A percentile compares a stretch with the other conserved stretches of the same genome.
Conservation (phyloP, 441 rosid species). For the Croton setiger region DNA sequence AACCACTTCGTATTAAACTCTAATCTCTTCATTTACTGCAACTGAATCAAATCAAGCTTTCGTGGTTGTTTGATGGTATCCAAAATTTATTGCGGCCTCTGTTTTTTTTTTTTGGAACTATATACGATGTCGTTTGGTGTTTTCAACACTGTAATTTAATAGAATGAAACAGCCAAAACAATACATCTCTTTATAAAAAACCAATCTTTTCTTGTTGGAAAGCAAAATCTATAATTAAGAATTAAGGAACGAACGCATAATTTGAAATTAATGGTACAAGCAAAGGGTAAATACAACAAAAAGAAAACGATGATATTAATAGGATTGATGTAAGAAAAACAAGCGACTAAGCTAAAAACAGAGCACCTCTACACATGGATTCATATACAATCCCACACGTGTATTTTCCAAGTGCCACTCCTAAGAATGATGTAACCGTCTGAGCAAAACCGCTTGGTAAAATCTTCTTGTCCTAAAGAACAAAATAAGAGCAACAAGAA, state of each 20-base stretch:
- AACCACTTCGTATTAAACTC: conserved; percentile 28
- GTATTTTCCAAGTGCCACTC: neutral
- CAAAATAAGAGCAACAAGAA: conserved; percentile 50
- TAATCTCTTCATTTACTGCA: neutral
- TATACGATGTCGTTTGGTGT: no score
- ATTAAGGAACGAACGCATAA: no score
- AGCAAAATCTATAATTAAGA: no score
- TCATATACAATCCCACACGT: neutral
- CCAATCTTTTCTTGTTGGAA: no score
- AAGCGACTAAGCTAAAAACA: neutral
- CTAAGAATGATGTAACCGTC: conserved; percentile 35
- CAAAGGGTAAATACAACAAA: neutral
- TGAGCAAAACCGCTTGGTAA: conserved; percentile 41
- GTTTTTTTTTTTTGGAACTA: no score
- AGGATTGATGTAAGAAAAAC: neutral
- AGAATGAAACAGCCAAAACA: no score
- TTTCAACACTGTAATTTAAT: no score
- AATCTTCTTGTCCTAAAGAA: conserved; percentile 54
- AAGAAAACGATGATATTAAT: neutral
- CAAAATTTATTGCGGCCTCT: no score
- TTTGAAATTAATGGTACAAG: no score
- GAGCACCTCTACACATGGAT: neutral
- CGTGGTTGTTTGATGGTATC: no score
- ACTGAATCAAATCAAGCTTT: no score
- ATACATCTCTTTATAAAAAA: no score